Evolutionary conservation across 306 rosid genomes (phyloP), one percentile per base, ranked within the genome.

Genomic region (Cotoneaster glaucophyllus): DNA sequence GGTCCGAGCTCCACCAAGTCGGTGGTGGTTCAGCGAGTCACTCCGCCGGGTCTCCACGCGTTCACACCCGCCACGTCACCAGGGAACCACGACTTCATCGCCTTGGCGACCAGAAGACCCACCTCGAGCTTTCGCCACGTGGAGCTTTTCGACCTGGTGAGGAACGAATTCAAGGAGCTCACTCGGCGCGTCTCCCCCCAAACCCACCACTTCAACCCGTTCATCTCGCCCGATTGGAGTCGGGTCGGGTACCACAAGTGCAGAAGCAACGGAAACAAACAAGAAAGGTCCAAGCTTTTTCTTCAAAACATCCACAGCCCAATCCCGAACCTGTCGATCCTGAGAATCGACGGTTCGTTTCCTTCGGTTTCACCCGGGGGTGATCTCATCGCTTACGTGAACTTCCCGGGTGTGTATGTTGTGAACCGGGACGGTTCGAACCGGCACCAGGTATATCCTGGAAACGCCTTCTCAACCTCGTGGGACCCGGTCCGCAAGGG

Each of bases 21-120:
- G 2, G 93, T 88, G 10, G 34, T 56, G 26, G 28, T 87, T 8
- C 89, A 92, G 68, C 96, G 96, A 54, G 87, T 94, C 63, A 94
- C 97, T 8, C 93, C 95, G 28, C 92, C 95, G 53, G 95, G 97
- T 67, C 58, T 94, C 71, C 98, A 94, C 82, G 92, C 77, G 1
- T 94, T 94, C 88, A 94, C 97, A 0, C 97, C 98, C 0, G 97
- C 97, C 21, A 79, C 92, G 25, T 83, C 98, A 3, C 90, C 96
- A 0, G 88, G 87, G 0, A 94, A 94, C 83, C 71, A 88, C 26
- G 74, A 85, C 3, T 86, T 92, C 88, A 92, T 94, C 31, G 96
- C 95, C 32, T 84, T 94, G 7, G 98, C 97, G 0, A 92, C 98
- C 8, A 88, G 93, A 69, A 86, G 98, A 75, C 76, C 88, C 22